Evolutionary conservation across 495 filamentous ascomycete genomes (phyloP), one percentile per base, ranked within the genome.

Genomic region (Neurospora sp.): DNA sequence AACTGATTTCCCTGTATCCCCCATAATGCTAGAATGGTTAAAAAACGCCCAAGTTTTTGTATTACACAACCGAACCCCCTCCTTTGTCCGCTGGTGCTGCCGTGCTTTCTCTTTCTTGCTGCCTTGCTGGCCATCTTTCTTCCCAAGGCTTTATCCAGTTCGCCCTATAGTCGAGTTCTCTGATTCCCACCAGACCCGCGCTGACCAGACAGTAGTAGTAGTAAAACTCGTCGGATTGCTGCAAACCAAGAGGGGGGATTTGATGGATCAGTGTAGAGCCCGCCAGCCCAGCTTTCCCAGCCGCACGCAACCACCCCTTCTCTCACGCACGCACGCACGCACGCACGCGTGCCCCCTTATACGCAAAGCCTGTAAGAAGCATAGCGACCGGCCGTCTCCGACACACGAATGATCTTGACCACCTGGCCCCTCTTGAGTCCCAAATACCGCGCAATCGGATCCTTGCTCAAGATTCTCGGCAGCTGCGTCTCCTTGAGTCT

Each of bases 401-500:
- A 87, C 71, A 89, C 92, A 69, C 96, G 86, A 70, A 99, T 96
- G 76, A 99, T 99, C 89, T 99, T 99, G 72, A 99, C 96, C 14
- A 99, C 94, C 85, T 98, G 94, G 3, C 96, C 94, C 77, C 93
- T 88, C 84, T 93, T 90, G 81, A 99, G 85, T 22, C 96, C 96
- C 69, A 97, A 82, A 82, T 98, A 99, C 79, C 91, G 89, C 41
- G 96, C 93, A 42, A 99, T 93, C 16, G 96, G 96, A 83, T 99
- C 96, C 65, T 90, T 91, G 70, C 90, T 85, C 82, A 97, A 90
- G 73, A 99, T 98, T 71, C 96, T 87, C 12, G 96, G 96, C 78
- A 99, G 83, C 84, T 99, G 96, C 41, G 91, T 97, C 87, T 99
- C 96, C 90, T 97, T 98, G 78, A 99, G 84, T 69, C 96, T 87